These are phyloP conservation scores for Wickerhamiella cacticola DNA, from an alignment of 805 yeast species.

Conservation along the genomic window DNA sequence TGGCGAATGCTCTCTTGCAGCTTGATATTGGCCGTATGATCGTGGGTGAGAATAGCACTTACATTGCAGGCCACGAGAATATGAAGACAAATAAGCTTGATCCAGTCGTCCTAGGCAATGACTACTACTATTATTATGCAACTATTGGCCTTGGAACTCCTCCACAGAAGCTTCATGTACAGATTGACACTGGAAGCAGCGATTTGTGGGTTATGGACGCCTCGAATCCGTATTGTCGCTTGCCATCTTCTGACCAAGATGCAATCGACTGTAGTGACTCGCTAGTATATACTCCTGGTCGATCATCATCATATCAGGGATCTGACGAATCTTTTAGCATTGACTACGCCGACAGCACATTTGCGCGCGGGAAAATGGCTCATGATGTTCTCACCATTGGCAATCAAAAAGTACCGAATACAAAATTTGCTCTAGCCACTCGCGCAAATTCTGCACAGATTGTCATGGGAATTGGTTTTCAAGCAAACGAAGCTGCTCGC, in stretches of 20 bases:
- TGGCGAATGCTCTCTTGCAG: background rate
- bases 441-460: slow-evolving; percentile 53
- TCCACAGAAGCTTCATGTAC: slow-evolving; percentile 39
- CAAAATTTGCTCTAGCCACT: slow-evolving; percentile 68
- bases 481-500: slow-evolving; percentile 26
- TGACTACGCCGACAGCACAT: slow-evolving; percentile 35
- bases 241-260: background rate
- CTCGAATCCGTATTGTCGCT: slow-evolving; percentile 34
- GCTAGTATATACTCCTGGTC: slow-evolving; percentile 21
- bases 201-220: slow-evolving; percentile 54
- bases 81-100: background rate
- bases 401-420: slow-evolving; percentile 36
- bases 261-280: slow-evolving; percentile 18
- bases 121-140: slow-evolving; percentile 21
- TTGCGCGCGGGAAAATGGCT: slow-evolving; percentile 51
- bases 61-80: background rate
- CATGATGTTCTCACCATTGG: slow-evolving; percentile 47
- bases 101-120: slow-evolving; percentile 9
- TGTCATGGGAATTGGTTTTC: slow-evolving; percentile 31
- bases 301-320: slow-evolving; percentile 21
- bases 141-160: slow-evolving; percentile 43
- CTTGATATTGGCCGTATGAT: slow-evolving; percentile 7
- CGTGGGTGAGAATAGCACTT: background rate
- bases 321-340: slow-evolving; percentile 20
- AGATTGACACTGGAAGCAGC: slow-evolving; percentile 66